Percentiles rank a stretch among this genome's conserved stretches.
Conservation (phyloP, 2,329 filamentous ascomycete species). For the Scortechinia acanthostroma region DNA sequence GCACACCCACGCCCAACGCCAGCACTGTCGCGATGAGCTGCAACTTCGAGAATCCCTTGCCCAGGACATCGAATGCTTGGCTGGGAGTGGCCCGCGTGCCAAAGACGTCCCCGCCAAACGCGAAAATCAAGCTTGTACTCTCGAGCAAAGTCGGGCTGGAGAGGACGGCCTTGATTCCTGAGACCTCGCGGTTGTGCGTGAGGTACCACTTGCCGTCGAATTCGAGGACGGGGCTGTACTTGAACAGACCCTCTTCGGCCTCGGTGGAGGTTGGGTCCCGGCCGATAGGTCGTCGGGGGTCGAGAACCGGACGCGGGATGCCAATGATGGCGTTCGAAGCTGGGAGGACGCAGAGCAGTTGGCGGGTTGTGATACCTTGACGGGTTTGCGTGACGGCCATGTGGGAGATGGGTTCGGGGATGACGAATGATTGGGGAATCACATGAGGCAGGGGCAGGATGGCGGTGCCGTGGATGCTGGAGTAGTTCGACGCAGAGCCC, state of each 20-base stretch:
- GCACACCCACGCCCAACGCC: slow-evolving; percentile 54
- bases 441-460: slow-evolving; percentile 47
- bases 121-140: slow-evolving; percentile 66
- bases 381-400: slow-evolving; percentile 65
- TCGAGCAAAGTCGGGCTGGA: slow-evolving; percentile 59
- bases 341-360: slow-evolving; percentile 55
- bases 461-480: slow-evolving; percentile 39
- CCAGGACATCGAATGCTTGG: slow-evolving; percentile 65
- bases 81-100: slow-evolving; percentile 63
- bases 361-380: slow-evolving; percentile 65
- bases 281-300: slow-evolving; percentile 60
- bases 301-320: slow-evolving; percentile 57
- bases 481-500: slow-evolving; percentile 46
- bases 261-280: slow-evolving; percentile 58
- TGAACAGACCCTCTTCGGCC: slow-evolving; percentile 56
- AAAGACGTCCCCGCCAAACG: slow-evolving; percentile 64
- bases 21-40: slow-evolving; percentile 63
- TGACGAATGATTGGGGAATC: slow-evolving; percentile 58
- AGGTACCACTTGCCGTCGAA: slow-evolving; percentile 63
- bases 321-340: slow-evolving; percentile 53
- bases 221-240: slow-evolving; percentile 53
- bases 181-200: slow-evolving; percentile 59
- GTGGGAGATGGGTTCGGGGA: slow-evolving; percentile 58
- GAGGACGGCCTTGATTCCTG: slow-evolving; percentile 53
- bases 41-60: slow-evolving; percentile 67